phyloP scores from a whole-genome alignment of 805 yeast species.

The Spathaspora girioi region DNA sequence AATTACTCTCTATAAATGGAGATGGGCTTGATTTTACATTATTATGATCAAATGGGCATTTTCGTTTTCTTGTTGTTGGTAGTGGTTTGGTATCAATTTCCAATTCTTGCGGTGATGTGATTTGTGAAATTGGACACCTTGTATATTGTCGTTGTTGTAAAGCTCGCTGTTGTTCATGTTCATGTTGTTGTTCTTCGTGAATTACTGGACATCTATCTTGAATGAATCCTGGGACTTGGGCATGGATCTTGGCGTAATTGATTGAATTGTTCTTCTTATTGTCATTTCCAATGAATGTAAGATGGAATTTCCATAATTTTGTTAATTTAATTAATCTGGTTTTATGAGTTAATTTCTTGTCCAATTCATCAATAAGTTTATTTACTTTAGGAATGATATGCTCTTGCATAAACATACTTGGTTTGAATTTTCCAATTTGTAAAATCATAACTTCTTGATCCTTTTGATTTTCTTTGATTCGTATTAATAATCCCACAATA shows the following conservation, averaged over 20 bases:
- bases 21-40: background rate
- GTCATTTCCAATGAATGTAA: constrained; percentile 30
- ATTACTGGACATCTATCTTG: background rate
- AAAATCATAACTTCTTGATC: constrained; percentile 1
- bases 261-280: constrained; percentile 14
- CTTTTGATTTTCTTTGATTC: constrained; percentile 13
- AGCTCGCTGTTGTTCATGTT: background rate
- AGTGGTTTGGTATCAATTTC: background rate
- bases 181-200: background rate
- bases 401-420: constrained; percentile 5
- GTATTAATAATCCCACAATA: constrained; percentile 27
- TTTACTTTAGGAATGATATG: background rate
- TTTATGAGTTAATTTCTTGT: background rate
- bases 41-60: constrained; percentile 32
- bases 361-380: background rate
- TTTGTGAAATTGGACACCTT: constrained; percentile 23
- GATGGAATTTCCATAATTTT: constrained; percentile 39
- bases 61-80: constrained; percentile 12
- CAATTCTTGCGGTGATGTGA: constrained; percentile 18
- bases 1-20: constrained; percentile 15
- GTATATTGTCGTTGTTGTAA: constrained; percentile 8
- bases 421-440: constrained; percentile 3
- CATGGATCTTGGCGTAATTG: constrained; percentile 31
- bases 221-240: constrained; percentile 24
- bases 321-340: constrained; percentile 15